Conservation (phyloP, 192 early-diverging fungal species). For the Chytriomyces sp. region DNA sequence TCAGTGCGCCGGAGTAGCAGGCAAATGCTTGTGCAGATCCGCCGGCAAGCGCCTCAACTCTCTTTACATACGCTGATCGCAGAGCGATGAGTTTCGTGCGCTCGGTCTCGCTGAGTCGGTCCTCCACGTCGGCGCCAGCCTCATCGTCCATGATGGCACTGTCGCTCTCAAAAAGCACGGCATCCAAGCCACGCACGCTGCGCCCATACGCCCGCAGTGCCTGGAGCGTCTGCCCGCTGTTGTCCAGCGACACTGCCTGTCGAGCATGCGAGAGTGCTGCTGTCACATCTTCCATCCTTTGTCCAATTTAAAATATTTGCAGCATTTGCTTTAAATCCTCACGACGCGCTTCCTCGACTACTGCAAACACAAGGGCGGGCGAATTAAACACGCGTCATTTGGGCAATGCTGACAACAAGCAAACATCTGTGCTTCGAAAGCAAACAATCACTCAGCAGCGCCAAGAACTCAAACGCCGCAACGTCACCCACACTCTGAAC, state of each 20-base stretch:
- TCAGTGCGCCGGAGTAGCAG: slow-evolving; percentile 7
- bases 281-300: too few species aligned
- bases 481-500: background rate
- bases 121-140: background rate
- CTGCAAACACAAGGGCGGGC: too few species aligned
- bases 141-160: background rate
- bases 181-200: background rate
- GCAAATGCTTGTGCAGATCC: background rate
- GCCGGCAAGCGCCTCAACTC: slow-evolving; percentile 7
- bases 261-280: slow-evolving; percentile 7
- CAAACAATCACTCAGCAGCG: too few species aligned
- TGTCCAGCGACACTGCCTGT: background rate
- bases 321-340: too few species aligned
- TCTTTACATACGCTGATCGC: slow-evolving; percentile 10
- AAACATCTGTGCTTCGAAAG: too few species aligned
- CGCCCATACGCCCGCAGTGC: slow-evolving; percentile 12
- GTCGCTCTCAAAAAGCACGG: background rate
- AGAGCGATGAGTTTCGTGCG: background rate
- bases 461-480: too few species aligned
- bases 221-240: background rate
- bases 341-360: too few species aligned
- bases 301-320: too few species aligned
- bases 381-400: too few species aligned
- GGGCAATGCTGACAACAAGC: too few species aligned
- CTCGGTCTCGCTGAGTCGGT: background rate